phyloP scores from a whole-genome alignment of 2,329 filamentous ascomycete genomes.

The Podosphaera xanthii region DNA sequence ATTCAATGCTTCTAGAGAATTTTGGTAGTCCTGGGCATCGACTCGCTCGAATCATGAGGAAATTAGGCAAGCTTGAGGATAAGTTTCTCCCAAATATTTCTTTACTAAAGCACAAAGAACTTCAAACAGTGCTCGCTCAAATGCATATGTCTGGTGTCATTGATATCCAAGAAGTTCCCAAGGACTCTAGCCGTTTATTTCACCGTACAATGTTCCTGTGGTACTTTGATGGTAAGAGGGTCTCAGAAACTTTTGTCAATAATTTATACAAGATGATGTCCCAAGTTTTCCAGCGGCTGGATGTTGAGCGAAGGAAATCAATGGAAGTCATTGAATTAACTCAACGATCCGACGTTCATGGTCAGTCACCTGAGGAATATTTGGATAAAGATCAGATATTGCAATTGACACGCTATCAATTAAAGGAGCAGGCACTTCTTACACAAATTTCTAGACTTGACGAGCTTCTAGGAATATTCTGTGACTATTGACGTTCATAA shows the following conservation, averaged over 20 bases:
- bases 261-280: slow-evolving; percentile 80
- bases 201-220: slow-evolving; percentile 76
- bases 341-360: slow-evolving; percentile 66
- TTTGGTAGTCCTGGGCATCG: slow-evolving; percentile 60
- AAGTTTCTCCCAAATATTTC: slow-evolving; percentile 63
- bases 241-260: slow-evolving; percentile 47
- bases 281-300: slow-evolving; percentile 57
- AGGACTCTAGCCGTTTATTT: slow-evolving; percentile 55
- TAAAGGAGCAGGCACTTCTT: slow-evolving; percentile 49
- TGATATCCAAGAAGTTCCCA: slow-evolving; percentile 83
- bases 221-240: slow-evolving; percentile 64
- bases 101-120: slow-evolving; percentile 64
- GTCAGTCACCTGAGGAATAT: slow-evolving; percentile 52
- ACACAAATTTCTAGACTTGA: slow-evolving; percentile 64
- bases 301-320: slow-evolving; percentile 49
- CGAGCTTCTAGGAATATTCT: slow-evolving; percentile 59
- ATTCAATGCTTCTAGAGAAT: slow-evolving; percentile 55
- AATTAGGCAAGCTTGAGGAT: slow-evolving; percentile 86
- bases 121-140: slow-evolving; percentile 62
- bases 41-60: slow-evolving; percentile 62
- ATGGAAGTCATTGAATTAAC: slow-evolving; percentile 57
- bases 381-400: slow-evolving; percentile 53
- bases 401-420: slow-evolving; percentile 32
- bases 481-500: slow-evolving; percentile 37
- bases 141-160: slow-evolving; percentile 75